Evolutionary conservation across 2,329 filamentous ascomycete species (phyloP).

Genomic region (Diaporthe ampelina): DNA sequence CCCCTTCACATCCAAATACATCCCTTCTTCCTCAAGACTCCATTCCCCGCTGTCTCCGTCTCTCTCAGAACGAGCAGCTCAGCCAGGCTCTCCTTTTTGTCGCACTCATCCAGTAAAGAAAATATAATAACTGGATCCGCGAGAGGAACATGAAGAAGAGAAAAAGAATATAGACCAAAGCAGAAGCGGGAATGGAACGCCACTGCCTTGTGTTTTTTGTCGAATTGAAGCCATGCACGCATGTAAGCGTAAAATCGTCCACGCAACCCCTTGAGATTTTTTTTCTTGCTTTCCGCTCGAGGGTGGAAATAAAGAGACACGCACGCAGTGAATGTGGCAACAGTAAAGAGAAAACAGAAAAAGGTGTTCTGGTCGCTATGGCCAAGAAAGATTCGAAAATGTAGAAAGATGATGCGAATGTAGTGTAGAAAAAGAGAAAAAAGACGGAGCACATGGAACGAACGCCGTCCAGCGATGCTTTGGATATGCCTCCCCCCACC

Average conservation of each 20-base stretch:
- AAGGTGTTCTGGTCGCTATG: slow-evolving; percentile 35
- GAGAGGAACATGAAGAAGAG: background rate
- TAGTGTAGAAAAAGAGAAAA: slow-evolving; percentile 3
- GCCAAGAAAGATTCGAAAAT: slow-evolving; percentile 37
- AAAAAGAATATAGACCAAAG: slow-evolving; percentile 4
- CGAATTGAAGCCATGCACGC: slow-evolving; percentile 37
- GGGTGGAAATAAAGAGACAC: slow-evolving; percentile 5
- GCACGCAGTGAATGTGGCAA: slow-evolving; percentile 14
- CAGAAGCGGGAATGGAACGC: slow-evolving; percentile 24
- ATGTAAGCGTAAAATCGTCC: slow-evolving; percentile 41
- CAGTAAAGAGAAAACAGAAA: background rate
- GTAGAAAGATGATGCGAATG: slow-evolving; percentile 42
- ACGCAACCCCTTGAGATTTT: slow-evolving; percentile 3
- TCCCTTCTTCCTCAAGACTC: background rate
- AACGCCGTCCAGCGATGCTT: slow-evolving; percentile 42
- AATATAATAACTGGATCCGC: slow-evolving; percentile 21
- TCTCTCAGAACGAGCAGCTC: background rate
- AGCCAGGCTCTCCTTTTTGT: slow-evolving; percentile 7
- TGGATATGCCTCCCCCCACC: slow-evolving; percentile 35
- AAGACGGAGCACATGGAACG: slow-evolving; percentile 38
- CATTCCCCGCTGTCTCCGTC: background rate
- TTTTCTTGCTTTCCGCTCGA: slow-evolving; percentile 31
- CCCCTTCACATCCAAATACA: background rate
- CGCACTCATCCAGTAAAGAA: slow-evolving; percentile 32
- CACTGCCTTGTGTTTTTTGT: slow-evolving; percentile 23